Base-by-base conservation (phyloP, 371 early-diverging fungal genomes). In the Saksenaea oblongispora region DNA sequence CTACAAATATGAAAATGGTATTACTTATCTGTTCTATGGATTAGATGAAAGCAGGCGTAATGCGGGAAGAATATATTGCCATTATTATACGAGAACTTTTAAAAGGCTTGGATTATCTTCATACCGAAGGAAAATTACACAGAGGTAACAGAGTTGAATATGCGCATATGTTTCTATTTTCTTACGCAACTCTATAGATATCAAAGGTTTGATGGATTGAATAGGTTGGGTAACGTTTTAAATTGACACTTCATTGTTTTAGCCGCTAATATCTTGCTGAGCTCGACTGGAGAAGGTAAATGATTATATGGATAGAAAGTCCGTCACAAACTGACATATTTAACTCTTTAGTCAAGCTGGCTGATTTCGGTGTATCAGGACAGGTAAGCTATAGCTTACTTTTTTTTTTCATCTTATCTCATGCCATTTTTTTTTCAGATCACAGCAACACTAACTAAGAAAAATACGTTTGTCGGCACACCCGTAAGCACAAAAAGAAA, bases 381-480 rank as follows among this genome's bases (percentile, higher is more conserved):
- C 97, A 96, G 82, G 85, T 89, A 73, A 55, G 47, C 15, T 13
- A 55, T 27, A 47, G 26, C 39, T 18, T 31, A 24, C 28, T 39
- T 22, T 28, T 27, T 7, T 13, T 37, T 39, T 41, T 14, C 8
- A 17, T 17, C 11, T 9, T 53, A 13, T 15, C 14, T 35, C 44
- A 36, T 44, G 31, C 56, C 28, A 54, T 24, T 58, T 34, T 62
- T 54, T 51, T 10, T 34, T 59, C 63, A 88, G 88, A 83, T 98
- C 17, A 94, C 96, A 15, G 95, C 94, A 3, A 96, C 93, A 18
- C 85, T 93, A 78, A 95, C 91, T 36, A 95, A 94, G 78, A 97
- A 93, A 77, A 95, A 93, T 72, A 99, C 99, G 13, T 98, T 98
- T 87, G 98, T 99, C 27, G 99, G 99, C 5, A 98, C 99, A 36